Conservation (phyloP, 2,329 filamentous ascomycete genomes). For the Pestalotiopsis sp. region DNA sequence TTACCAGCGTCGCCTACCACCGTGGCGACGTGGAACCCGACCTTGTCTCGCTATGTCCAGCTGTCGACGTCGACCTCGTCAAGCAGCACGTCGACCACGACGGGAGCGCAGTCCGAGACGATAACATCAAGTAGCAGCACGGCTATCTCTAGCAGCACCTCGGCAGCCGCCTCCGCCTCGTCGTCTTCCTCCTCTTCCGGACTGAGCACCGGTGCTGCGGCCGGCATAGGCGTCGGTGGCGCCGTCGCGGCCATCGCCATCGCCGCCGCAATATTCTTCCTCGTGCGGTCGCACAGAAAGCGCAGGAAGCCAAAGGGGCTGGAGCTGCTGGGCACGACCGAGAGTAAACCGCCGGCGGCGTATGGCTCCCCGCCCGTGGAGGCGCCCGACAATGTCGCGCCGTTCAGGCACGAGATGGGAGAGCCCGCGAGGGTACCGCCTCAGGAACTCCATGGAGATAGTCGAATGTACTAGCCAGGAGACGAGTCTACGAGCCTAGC, state of each 20-base stretch:
- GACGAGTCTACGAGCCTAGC: background rate
- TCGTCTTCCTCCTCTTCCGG: background rate
- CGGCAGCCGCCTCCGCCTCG: background rate
- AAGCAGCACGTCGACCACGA: background rate
- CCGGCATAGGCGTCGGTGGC: background rate
- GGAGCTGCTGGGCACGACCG: background rate
- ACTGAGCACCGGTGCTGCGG: background rate
- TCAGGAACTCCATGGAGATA: background rate
- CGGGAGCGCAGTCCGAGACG: background rate
- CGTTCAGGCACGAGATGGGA: background rate
- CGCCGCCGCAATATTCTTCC: background rate
- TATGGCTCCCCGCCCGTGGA: background rate
- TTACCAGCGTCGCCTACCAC: constrained; percentile 23
- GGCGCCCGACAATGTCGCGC: background rate
- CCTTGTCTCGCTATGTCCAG: constrained; percentile 19
- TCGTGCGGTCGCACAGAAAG: background rate
- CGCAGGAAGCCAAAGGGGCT: background rate
- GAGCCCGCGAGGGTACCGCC: background rate
- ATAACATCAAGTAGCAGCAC: background rate
- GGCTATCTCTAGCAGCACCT: background rate
- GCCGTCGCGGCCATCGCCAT: background rate
- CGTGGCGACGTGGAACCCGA: constrained; percentile 24
- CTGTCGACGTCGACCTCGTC: constrained; percentile 17
- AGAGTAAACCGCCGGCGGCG: background rate
- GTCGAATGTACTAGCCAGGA: background rate